These are phyloP conservation scores for Colletotrichum endophyticum DNA, from an alignment of 2,329 filamentous ascomycete species.

Conservation along the genomic window DNA sequence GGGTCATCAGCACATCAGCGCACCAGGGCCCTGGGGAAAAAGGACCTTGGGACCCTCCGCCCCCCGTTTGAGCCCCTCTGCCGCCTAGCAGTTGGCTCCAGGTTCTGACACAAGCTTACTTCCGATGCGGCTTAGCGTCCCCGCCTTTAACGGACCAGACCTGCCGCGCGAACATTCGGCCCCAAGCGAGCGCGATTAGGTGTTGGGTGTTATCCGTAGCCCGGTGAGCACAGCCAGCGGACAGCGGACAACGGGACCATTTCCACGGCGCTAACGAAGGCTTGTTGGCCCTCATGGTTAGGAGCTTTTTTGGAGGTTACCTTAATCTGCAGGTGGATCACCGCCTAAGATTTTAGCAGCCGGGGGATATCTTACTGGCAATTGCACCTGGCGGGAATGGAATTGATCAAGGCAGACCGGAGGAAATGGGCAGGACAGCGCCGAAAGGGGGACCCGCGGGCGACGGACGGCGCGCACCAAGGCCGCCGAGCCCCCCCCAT, in stretches of 20 bases:
- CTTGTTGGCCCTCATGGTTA: not conserved
- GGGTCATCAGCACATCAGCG: not conserved
- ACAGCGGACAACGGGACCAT: not conserved
- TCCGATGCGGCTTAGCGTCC: constrained; percentile 16
- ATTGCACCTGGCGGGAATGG: not conserved
- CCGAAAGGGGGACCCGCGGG: not conserved
- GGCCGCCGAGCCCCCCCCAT: not conserved
- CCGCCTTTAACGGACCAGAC: not conserved
- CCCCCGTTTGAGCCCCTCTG: not conserved
- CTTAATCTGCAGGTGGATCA: not conserved
- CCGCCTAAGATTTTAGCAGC: not conserved
- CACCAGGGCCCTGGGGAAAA: not conserved
- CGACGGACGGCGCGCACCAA: constrained; percentile 1
- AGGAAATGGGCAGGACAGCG: not conserved
- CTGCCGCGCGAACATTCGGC: constrained; percentile 6
- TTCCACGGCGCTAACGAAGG: not conserved
- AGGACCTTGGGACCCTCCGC: not conserved
- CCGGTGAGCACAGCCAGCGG: not conserved
- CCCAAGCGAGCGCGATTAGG: not conserved
- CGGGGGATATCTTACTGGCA: not conserved
- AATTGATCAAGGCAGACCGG: not conserved
- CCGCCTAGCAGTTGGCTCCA: not conserved
- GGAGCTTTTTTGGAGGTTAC: not conserved
- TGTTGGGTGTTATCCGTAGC: not conserved
- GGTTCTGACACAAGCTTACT: constrained; percentile 19